Conservation (phyloP, 2,329 filamentous ascomycete species). For the Pestalotiopsis sp. region DNA sequence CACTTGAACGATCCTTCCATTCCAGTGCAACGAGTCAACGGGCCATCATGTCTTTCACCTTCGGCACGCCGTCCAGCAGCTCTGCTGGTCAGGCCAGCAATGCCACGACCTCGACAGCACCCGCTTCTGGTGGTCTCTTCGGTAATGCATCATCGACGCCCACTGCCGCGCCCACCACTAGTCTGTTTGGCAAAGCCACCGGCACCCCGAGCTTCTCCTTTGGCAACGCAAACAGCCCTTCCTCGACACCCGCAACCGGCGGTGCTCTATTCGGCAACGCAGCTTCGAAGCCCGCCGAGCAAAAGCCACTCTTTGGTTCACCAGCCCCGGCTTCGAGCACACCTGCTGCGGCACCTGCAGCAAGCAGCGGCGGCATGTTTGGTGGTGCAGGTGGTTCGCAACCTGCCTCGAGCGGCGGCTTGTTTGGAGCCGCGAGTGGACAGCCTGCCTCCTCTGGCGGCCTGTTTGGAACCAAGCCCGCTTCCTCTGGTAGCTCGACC, state of each 20-base stretch:
- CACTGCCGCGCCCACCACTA: slow-evolving; percentile 23
- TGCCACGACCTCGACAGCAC: slow-evolving; percentile 41
- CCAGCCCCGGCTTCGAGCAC: slow-evolving; percentile 25
- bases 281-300: slow-evolving; percentile 32
- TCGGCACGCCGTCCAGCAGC: slow-evolving; percentile 31
- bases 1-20: slow-evolving; percentile 11
- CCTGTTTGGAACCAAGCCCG: slow-evolving; percentile 32
- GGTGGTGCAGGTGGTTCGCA: slow-evolving; percentile 20
- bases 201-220: slow-evolving; percentile 45
- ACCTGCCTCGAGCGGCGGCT: slow-evolving; percentile 25
- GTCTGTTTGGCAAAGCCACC: slow-evolving; percentile 33
- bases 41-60: slow-evolving; percentile 35
- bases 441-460: slow-evolving; percentile 19
- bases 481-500: slow-evolving; percentile 17
- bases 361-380: slow-evolving; percentile 28
- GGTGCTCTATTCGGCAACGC: slow-evolving; percentile 37
- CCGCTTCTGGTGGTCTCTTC: slow-evolving; percentile 45
- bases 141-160: slow-evolving; percentile 32
- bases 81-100: slow-evolving; percentile 28
- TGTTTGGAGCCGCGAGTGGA: slow-evolving; percentile 22
- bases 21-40: slow-evolving; percentile 16
- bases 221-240: slow-evolving; percentile 27
- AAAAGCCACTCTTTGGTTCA: slow-evolving; percentile 33
- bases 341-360: slow-evolving; percentile 23
- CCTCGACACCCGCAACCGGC: slow-evolving; percentile 22